Evolutionary conservation across 2,329 filamentous ascomycete genomes (phyloP), one percentile per base, ranked within the genome.

Genomic region (Phoma herbarum): DNA sequence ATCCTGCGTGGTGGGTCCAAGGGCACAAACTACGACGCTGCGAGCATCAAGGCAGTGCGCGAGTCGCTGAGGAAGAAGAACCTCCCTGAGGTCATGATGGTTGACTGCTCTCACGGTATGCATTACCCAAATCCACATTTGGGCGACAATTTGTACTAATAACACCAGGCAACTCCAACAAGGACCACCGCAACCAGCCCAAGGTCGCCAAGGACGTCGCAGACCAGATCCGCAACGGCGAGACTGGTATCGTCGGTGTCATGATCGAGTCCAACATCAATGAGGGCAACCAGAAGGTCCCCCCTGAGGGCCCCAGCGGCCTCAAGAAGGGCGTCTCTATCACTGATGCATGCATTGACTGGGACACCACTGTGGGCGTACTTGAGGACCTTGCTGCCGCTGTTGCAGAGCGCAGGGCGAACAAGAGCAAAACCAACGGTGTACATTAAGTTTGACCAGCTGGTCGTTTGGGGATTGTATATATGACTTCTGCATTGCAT

Each of bases 241-340:
- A 99, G 82, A 89, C 87, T 59, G 89, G 87, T 65, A 96, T 99
- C 71, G 86, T 98, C 65, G 95, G 93, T 76, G 92, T 98, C 75
- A 99, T 99, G 94, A 96, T 99, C 70, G 94, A 99, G 83, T 97
- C 92, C 74, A 94, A 98, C 81, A 94, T 98, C 84, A 88, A 94
- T 78, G 95, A 97, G 81, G 88, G 87, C 71, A 79, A 78, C 73
- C 81, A 83, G 66, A 97, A 97, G 83, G 91, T 96, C 1, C 92
- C 93, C 0, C 78, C 88, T 1, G 92, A 96, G 78, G 94, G 93
- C 9, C 90, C 90, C 8, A 77, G 87, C 1, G 90, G 80, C 8
- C 84, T 97, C 50, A 91, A 93, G 83, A 92, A 91, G 80, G 93
- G 93, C 67, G 90, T 97, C 72, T 94, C 90, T 78, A 97, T 97